A percentile compares a stretch with the other conserved stretches of the same genome.
These are phyloP conservation scores for Teratosphaeria viscida DNA, from an alignment of 2,329 filamentous ascomycete species.

Conservation along the genomic window DNA sequence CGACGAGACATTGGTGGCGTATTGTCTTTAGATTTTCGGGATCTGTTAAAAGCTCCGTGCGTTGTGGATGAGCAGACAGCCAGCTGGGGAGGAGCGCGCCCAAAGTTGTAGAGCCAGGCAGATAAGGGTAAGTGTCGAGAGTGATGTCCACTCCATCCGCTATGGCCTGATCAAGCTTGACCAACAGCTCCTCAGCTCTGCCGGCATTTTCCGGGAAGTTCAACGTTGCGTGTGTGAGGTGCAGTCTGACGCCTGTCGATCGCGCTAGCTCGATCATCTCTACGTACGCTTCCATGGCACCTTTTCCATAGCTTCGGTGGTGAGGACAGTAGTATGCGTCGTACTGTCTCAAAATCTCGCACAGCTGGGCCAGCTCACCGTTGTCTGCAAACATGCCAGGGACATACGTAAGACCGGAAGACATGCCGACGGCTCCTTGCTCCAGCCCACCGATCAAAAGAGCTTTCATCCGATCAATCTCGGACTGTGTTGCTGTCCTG, in stretches of 20 bases:
- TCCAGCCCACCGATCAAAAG: slow-evolving; percentile 11
- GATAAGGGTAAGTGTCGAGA: slow-evolving; percentile 21
- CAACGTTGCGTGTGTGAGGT: slow-evolving; percentile 21
- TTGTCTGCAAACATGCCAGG: slow-evolving; percentile 18
- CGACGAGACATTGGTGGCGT: slow-evolving; percentile 12
- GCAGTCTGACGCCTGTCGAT: slow-evolving; percentile 17
- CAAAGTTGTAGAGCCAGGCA: slow-evolving; percentile 19
- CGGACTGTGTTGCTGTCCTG: slow-evolving; percentile 9
- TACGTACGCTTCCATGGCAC: slow-evolving; percentile 16
- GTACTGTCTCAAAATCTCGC: slow-evolving; percentile 16
- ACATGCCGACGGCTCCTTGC: slow-evolving; percentile 21
- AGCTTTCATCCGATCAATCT: slow-evolving; percentile 15
- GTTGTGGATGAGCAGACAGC: slow-evolving; percentile 14
- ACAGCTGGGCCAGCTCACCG: slow-evolving; percentile 16
- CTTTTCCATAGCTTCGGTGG: slow-evolving; percentile 19
- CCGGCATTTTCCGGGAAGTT: slow-evolving; percentile 21
- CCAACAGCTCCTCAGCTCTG: slow-evolving; percentile 15
- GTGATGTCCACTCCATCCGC: slow-evolving; percentile 15
- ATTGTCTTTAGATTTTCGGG: slow-evolving; percentile 12
- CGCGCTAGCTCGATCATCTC: slow-evolving; percentile 20
- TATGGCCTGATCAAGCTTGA: slow-evolving; percentile 17
- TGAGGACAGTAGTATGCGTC: slow-evolving; percentile 21
- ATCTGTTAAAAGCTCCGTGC: slow-evolving; percentile 13
- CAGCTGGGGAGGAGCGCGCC: slow-evolving; percentile 16
- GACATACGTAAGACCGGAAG: slow-evolving; percentile 19